These are phyloP conservation scores for Petunia axillaris DNA, from an alignment of 257 asterid genomes.

Conservation along the genomic window DNA sequence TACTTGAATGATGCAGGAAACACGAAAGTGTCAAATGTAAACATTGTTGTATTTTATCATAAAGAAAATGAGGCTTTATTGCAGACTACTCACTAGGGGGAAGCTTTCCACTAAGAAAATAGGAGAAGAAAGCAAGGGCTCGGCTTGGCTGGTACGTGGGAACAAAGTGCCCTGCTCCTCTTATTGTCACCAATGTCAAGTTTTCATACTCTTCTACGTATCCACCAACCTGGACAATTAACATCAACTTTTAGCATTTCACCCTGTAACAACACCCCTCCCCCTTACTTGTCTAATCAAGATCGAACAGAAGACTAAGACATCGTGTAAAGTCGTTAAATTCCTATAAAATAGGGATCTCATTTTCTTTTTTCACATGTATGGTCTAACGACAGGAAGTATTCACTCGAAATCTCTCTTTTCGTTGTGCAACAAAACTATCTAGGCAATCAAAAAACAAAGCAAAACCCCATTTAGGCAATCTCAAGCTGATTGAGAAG, in stretches of 20 bases:
- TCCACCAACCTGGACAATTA: constrained; percentile 33
- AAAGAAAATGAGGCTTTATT: not conserved
- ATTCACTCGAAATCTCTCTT: too few species aligned
- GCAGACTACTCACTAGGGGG: not conserved
- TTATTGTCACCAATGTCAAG: constrained; percentile 26
- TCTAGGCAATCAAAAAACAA: too few species aligned
- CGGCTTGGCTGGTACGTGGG: constrained; percentile 36
- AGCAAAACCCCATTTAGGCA: too few species aligned
- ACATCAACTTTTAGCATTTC: not conserved
- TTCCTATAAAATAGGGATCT: too few species aligned
- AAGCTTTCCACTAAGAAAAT: constrained; percentile 25
- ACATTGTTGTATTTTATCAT: not conserved
- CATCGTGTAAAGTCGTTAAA: too few species aligned
- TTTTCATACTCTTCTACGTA: constrained; percentile 33
- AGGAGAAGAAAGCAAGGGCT: constrained; percentile 27
- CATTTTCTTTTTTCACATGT: too few species aligned
- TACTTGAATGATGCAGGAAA: not conserved
- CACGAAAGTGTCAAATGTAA: not conserved
- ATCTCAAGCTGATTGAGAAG: not conserved
- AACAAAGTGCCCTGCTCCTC: constrained; percentile 38
- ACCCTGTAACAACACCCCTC: not conserved
- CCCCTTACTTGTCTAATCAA: too few species aligned
- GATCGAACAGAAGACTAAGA: too few species aligned
- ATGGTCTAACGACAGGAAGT: too few species aligned
- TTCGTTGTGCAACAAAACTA: too few species aligned